Conservation (phyloP, 768 basidiomycete species). For the Xanthoconium stramineum region DNA sequence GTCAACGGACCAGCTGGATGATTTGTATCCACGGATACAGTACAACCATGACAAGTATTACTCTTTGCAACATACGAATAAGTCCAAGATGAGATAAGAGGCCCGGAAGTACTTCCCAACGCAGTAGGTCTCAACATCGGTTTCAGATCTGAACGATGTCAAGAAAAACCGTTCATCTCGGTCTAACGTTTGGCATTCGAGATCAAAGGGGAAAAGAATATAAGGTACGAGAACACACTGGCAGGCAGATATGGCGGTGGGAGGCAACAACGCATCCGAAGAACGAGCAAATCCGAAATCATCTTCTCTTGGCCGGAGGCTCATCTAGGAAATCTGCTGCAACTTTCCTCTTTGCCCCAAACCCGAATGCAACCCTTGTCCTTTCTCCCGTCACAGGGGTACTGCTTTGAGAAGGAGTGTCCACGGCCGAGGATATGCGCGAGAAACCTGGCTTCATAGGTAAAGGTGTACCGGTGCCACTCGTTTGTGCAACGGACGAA, state of each 20-base stretch:
- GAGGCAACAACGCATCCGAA: not conserved
- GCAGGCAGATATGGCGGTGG: not conserved
- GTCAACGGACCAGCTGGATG: too few relatives aligned
- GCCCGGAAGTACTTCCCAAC: too few relatives aligned
- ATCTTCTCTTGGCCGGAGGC: constrained; percentile 60
- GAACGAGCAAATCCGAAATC: constrained; percentile 2
- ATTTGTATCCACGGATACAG: too few relatives aligned
- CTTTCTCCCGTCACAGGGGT: constrained; percentile 65
- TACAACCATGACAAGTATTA: too few relatives aligned
- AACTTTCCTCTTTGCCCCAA: constrained; percentile 79
- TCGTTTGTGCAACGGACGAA: constrained; percentile 25
- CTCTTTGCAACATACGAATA: too few relatives aligned
- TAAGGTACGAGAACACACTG: not conserved
- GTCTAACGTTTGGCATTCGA: not conserved
- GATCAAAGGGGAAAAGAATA: not conserved
- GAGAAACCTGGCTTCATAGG: constrained; percentile 71
- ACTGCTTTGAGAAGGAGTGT: constrained; percentile 46
- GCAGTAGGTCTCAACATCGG: not conserved
- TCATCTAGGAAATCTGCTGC: constrained; percentile 63
- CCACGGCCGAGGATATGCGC: constrained; percentile 58
- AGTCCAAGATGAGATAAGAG: too few relatives aligned
- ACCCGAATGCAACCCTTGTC: constrained; percentile 72
- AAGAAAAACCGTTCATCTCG: too few relatives aligned
- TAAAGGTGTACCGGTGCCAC: constrained; percentile 55
- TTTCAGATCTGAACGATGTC: not conserved